These are phyloP conservation scores for Penicillium freii DNA, from an alignment of 2,329 filamentous ascomycete species.

Conservation along the genomic window DNA sequence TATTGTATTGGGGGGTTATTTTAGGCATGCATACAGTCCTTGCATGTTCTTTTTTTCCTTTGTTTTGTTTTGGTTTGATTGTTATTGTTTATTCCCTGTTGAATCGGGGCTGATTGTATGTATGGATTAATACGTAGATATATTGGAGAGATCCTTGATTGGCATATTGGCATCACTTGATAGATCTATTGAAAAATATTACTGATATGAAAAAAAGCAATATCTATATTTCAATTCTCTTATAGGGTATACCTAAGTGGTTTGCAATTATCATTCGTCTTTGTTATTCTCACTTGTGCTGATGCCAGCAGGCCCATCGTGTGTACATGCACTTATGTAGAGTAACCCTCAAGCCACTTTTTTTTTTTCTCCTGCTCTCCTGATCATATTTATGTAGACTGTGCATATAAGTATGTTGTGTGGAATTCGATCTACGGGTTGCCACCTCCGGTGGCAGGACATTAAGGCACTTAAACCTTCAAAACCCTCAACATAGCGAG, in stretches of 20 bases:
- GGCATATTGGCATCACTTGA: background rate
- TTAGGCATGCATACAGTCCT: slow-evolving; percentile 1
- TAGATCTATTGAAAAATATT: background rate
- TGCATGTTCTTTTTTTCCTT: slow-evolving; percentile 2
- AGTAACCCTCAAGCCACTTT: background rate
- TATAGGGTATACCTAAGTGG: background rate
- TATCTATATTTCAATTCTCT: background rate
- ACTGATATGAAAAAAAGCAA: background rate
- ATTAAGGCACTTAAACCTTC: background rate
- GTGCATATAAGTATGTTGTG: background rate
- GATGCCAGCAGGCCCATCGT: background rate
- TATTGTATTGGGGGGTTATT: background rate
- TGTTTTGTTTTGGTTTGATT: background rate
- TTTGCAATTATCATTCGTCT: background rate
- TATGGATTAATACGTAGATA: background rate
- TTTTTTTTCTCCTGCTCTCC: background rate
- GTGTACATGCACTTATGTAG: background rate
- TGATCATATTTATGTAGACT: slow-evolving; percentile 1
- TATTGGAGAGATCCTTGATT: background rate
- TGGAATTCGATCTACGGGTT: background rate
- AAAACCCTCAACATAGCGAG: background rate
- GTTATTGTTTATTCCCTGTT: background rate
- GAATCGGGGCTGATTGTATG: background rate
- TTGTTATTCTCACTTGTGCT: background rate
- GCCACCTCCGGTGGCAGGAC: background rate